phyloP scores from a whole-genome alignment of 2,329 filamentous ascomycete species.

The Aschersonia sp. region DNA sequence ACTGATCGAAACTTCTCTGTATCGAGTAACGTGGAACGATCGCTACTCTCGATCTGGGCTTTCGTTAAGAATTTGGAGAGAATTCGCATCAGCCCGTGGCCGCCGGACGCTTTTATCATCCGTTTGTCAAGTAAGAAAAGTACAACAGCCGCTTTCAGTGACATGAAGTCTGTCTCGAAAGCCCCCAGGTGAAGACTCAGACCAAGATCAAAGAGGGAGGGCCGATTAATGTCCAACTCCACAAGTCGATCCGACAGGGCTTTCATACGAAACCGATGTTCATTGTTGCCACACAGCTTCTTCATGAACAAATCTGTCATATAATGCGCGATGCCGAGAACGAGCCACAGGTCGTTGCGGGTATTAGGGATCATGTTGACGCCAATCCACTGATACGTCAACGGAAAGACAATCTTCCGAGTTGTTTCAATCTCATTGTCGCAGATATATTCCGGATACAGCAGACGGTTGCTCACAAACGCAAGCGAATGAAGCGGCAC shows the following conservation, averaged over 20 bases:
- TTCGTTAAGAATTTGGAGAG: conserved; percentile 76
- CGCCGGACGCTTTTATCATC: conserved; percentile 68
- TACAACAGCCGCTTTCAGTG: conserved; percentile 78
- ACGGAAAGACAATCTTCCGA: conserved; percentile 63
- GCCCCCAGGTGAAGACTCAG: conserved; percentile 63
- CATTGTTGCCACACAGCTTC: conserved; percentile 83
- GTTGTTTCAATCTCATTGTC: conserved; percentile 76
- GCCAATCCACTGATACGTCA: conserved; percentile 89
- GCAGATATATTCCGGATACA: conserved; percentile 74
- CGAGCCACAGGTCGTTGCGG: conserved; percentile 72
- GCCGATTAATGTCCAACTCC: conserved; percentile 66
- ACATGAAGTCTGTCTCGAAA: conserved; percentile 81
- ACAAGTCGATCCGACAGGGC: conserved; percentile 68
- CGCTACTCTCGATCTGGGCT: conserved; percentile 50
- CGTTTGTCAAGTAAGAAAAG: conserved; percentile 88
- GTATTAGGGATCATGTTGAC: conserved; percentile 81
- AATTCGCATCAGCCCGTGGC: conserved; percentile 72
- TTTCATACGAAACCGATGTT: conserved; percentile 85
- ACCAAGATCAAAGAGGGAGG: conserved; percentile 71
- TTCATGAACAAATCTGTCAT: conserved; percentile 92
- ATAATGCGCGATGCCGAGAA: conserved; percentile 81
- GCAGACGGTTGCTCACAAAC: conserved; percentile 71
- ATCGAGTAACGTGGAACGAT: conserved; percentile 59
- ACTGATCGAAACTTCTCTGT: conserved; percentile 63
- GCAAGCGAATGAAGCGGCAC: conserved; percentile 69